Evolutionary conservation across 2,329 filamentous ascomycete genomes (phyloP).

Genomic region (Aureobasidium sp.): DNA sequence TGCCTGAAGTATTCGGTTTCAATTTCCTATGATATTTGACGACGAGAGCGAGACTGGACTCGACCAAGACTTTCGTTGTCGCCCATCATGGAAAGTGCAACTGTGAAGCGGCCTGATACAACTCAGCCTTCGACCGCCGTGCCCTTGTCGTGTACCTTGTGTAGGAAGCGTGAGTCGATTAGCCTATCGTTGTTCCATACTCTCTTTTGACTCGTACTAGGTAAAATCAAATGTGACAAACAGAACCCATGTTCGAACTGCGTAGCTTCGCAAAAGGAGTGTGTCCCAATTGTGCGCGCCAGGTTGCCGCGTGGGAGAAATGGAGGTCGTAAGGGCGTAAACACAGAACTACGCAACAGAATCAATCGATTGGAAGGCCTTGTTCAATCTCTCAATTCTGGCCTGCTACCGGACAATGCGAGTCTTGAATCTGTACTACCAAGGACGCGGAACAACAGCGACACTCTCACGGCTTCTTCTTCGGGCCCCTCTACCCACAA

Average conservation of each 20-base stretch:
- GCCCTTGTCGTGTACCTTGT: constrained; percentile 9
- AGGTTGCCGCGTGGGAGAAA: constrained; percentile 9
- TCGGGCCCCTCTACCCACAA: background rate
- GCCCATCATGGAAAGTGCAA: background rate
- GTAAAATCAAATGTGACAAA: constrained; percentile 14
- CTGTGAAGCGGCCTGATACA: background rate
- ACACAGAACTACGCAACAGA: constrained; percentile 6
- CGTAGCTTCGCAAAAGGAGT: background rate
- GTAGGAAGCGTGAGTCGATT: background rate
- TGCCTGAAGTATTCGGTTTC: background rate
- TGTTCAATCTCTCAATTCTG: constrained; percentile 7
- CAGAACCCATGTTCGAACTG: constrained; percentile 8
- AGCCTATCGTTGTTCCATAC: too few species aligned
- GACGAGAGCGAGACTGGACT: background rate
- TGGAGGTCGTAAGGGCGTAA: constrained; percentile 7
- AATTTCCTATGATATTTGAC: background rate
- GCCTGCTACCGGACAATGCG: background rate
- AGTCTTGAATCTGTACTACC: background rate
- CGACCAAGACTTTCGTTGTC: background rate
- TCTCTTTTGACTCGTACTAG: background rate
- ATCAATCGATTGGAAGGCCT: constrained; percentile 8
- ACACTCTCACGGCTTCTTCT: background rate
- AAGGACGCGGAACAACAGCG: background rate
- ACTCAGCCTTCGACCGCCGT: background rate
- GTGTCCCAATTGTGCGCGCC: constrained; percentile 6